These are phyloP conservation scores for Tillandsia fasciculata DNA, from an alignment of 176 grass and related monocot species.

Conservation along the genomic window DNA sequence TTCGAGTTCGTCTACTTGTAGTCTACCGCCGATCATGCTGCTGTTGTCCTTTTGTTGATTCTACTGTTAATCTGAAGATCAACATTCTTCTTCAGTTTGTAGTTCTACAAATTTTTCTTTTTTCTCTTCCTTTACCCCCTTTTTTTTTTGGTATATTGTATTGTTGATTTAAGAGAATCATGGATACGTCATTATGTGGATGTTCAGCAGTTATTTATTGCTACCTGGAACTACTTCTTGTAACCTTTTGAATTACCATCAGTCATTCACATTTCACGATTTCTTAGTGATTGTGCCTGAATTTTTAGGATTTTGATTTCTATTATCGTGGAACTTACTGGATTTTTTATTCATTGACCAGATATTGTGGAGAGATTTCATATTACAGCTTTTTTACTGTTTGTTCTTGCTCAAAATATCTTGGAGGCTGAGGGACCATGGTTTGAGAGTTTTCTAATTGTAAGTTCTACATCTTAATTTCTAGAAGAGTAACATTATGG, in stretches of 20 bases:
- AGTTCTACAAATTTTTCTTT: too few species aligned
- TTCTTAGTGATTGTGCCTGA: neutral
- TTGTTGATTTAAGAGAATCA: too few species aligned
- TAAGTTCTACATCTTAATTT: constrained; percentile 35
- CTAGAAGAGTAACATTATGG: neutral
- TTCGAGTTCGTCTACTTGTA: too few species aligned
- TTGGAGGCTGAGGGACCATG: constrained; percentile 94
- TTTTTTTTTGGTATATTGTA: too few species aligned
- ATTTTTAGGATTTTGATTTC: neutral
- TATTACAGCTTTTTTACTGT: constrained; percentile 80
- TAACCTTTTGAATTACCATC: neutral
- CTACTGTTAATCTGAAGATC: too few species aligned
- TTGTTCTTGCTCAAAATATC: constrained; percentile 98
- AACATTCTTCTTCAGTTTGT: too few species aligned
- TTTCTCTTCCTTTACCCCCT: too few species aligned
- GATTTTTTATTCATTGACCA: constrained; percentile 26
- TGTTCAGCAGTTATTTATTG: too few species aligned
- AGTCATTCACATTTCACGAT: neutral
- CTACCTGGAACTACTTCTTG: neutral
- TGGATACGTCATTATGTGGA: too few species aligned
- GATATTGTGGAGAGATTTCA: constrained; percentile 96
- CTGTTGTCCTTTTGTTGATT: too few species aligned
- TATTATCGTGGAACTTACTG: neutral
- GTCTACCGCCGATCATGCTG: too few species aligned
- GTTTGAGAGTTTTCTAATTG: constrained; percentile 71